These are phyloP conservation scores for Penicillium angulare DNA, from an alignment of 495 filamentous ascomycete genomes.

Conservation along the genomic window DNA sequence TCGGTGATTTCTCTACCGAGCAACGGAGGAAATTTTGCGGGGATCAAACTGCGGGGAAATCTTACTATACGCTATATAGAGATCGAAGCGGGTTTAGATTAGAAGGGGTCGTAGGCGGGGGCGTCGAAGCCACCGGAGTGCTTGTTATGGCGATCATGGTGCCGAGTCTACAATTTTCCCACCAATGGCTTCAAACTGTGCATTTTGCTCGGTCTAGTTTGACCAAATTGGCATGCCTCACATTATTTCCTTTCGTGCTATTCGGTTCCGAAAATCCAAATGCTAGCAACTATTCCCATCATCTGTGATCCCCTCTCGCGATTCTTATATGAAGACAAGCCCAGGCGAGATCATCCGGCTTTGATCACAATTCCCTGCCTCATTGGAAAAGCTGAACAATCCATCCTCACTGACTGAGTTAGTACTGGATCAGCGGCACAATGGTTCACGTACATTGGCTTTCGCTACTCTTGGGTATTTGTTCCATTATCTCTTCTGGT, in stretches of 20 bases:
- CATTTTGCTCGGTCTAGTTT: too few species aligned
- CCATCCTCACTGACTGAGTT: too few species aligned
- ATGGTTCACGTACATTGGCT: constrained; percentile 20
- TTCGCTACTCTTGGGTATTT: constrained; percentile 10
- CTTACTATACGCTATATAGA: not conserved
- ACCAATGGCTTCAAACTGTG: not conserved
- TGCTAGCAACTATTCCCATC: too few species aligned
- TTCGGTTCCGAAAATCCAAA: too few species aligned
- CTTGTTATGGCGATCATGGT: not conserved
- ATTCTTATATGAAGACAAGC: too few species aligned
- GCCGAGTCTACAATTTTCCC: not conserved
- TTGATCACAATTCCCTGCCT: too few species aligned
- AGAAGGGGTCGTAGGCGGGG: not conserved
- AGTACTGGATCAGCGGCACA: not conserved
- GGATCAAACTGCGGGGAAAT: not conserved
- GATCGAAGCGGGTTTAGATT: not conserved
- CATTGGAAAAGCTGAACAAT: too few species aligned
- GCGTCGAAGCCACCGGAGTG: not conserved
- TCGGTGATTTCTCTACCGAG: not conserved
- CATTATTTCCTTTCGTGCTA: too few species aligned
- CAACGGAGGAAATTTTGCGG: not conserved
- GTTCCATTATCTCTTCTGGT: constrained; percentile 15
- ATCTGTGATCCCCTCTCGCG: too few species aligned
- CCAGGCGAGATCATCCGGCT: too few species aligned
- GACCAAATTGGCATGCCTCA: too few species aligned